Conservation (phyloP, 2,329 filamentous ascomycete genomes). For the Thermothelomyces thermophilus region DNA sequence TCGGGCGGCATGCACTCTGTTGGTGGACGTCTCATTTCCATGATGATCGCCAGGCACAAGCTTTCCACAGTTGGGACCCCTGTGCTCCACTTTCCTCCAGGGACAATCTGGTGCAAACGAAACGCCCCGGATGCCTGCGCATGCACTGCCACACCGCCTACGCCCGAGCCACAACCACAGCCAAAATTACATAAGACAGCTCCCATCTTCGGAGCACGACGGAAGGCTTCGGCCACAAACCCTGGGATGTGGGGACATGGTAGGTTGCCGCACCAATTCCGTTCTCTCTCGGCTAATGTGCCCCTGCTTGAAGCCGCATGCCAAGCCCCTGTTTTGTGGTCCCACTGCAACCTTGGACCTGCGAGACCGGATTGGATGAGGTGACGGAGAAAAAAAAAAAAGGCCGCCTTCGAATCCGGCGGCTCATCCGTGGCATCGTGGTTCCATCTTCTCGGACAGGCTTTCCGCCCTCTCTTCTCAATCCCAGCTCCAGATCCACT, state of each 20-base stretch:
- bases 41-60: slow-evolving; percentile 8
- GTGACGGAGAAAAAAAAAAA: slow-evolving; percentile 9
- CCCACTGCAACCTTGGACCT: slow-evolving; percentile 4
- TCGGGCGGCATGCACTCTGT: too few species aligned
- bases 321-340: slow-evolving; percentile 3
- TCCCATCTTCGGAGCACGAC: slow-evolving; percentile 3
- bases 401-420: slow-evolving; percentile 1
- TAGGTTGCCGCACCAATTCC: not conserved
- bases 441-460: too few species aligned
- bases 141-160: too few species aligned
- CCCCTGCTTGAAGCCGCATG: not conserved
- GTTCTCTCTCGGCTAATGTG: slow-evolving; percentile 10
- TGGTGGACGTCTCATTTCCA: too few species aligned
- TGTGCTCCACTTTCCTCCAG: not conserved
- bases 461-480: not conserved
- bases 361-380: slow-evolving; percentile 18
- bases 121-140: too few species aligned
- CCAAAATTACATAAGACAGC: slow-evolving; percentile 8
- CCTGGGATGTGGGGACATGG: slow-evolving; percentile 7
- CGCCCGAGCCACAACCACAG: too few species aligned
- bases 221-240: slow-evolving; percentile 7
- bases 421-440: not conserved
- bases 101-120: too few species aligned
- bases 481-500: slow-evolving; percentile 13
- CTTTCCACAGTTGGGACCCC: slow-evolving; percentile 1